These are phyloP conservation scores for Graphium sp. DNA, from an alignment of 2,329 filamentous ascomycete species.

Conservation along the genomic window DNA sequence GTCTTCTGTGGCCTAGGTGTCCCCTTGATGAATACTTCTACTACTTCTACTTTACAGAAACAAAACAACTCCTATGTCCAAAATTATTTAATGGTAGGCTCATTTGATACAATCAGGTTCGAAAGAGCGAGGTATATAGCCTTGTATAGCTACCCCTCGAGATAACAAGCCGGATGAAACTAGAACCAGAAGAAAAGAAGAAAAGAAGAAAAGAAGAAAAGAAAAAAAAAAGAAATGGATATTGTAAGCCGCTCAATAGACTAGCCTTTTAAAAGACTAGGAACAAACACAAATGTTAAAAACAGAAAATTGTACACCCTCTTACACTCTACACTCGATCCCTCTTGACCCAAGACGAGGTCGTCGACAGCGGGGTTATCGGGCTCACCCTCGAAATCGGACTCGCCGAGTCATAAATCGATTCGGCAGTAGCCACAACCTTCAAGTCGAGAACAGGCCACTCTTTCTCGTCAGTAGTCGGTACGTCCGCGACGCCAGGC, in stretches of 20 bases:
- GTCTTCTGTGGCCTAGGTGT: too few relatives aligned
- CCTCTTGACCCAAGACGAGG: too few relatives aligned
- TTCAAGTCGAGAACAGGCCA: constrained; percentile 4
- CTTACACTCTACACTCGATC: too few relatives aligned
- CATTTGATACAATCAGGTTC: neutral
- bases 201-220: constrained; percentile 1
- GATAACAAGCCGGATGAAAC: constrained; percentile 1
- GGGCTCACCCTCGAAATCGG: constrained; percentile 2
- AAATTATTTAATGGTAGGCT: neutral
- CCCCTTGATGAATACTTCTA: too few relatives aligned
- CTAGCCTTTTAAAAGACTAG: neutral
- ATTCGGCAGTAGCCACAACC: constrained; percentile 3
- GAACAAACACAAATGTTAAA: constrained; percentile 1
- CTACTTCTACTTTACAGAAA: too few relatives aligned
- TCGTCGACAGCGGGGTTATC: constrained; percentile 2
- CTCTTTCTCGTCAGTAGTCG: constrained; percentile 4
- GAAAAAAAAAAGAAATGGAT: constrained; percentile 1
- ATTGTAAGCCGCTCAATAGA: neutral
- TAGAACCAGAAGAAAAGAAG: constrained; percentile 1
- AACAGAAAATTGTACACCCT: too few relatives aligned
- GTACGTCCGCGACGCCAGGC: constrained; percentile 3
- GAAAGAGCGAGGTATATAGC: neutral
- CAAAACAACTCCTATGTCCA: too few relatives aligned
- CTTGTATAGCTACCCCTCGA: neutral
- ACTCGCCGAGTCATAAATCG: constrained; percentile 2